phyloP scores from a whole-genome alignment of 805 yeast genomes.

The Kodamaea kaohsiungensis region DNA sequence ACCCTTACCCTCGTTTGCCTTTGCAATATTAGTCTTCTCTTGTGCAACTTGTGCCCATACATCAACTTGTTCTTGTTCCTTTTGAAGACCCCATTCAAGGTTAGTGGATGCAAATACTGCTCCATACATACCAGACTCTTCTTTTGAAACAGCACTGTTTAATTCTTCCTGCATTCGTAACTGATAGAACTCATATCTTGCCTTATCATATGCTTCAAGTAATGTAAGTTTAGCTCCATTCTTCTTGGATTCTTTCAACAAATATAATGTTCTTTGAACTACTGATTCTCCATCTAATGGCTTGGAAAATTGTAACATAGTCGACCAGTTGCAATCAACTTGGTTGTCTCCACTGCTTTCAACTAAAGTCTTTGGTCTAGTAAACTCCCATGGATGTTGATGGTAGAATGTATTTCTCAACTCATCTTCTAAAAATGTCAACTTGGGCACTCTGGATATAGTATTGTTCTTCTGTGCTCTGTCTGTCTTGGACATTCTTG shows the following conservation, averaged over 20 bases:
- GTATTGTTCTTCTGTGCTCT: slow-evolving; percentile 37
- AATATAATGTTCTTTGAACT: slow-evolving; percentile 45
- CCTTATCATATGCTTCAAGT: slow-evolving; percentile 76
- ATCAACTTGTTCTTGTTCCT: slow-evolving; percentile 70
- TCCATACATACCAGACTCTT: slow-evolving; percentile 86
- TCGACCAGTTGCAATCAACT: slow-evolving; percentile 70
- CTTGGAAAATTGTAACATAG: slow-evolving; percentile 67
- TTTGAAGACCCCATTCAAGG: slow-evolving; percentile 65
- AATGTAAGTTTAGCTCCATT: slow-evolving; percentile 28
- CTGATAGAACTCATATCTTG: slow-evolving; percentile 86
- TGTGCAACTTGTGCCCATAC: slow-evolving; percentile 74
- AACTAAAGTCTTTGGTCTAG: slow-evolving; percentile 80
- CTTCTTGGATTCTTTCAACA: slow-evolving; percentile 25
- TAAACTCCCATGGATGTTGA: slow-evolving; percentile 98
- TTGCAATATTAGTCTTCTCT: slow-evolving; percentile 56
- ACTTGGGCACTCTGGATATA: slow-evolving; percentile 52
- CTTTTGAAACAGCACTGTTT: slow-evolving; percentile 68
- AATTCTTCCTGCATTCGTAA: slow-evolving; percentile 83
- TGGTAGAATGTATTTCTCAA: slow-evolving; percentile 78
- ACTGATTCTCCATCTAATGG: slow-evolving; percentile 82
- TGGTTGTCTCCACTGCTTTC: slow-evolving; percentile 70
- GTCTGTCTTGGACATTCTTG: slow-evolving; percentile 44
- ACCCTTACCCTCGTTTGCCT: slow-evolving; percentile 41
- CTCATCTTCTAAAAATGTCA: slow-evolving; percentile 72
- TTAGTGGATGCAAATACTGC: slow-evolving; percentile 64